Conservation (phyloP, 768 basidiomycete genomes). For the Tulasnella sp. region DNA sequence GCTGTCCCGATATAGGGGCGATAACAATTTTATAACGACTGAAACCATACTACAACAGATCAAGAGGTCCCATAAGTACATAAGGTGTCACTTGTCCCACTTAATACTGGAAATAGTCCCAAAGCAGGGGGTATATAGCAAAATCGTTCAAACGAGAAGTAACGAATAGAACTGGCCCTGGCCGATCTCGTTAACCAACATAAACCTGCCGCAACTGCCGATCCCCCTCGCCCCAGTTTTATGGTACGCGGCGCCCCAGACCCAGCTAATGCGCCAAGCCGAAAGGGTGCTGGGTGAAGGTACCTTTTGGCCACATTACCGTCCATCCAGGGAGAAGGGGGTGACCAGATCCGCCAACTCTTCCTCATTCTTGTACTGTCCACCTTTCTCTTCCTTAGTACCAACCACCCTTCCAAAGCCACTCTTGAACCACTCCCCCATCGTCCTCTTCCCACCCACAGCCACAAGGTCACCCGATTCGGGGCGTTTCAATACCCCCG, state of each 20-base stretch:
- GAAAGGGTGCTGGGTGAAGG: neutral
- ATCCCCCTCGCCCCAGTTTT: neutral
- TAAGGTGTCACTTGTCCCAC: neutral
- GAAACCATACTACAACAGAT: constrained; percentile 4
- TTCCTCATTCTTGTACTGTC: constrained; percentile 19
- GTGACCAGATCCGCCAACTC: constrained; percentile 14
- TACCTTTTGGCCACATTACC: neutral
- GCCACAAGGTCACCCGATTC: neutral
- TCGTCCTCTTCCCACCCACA: constrained; percentile 9
- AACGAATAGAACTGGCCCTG: constrained; percentile 17
- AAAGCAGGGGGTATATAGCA: neutral
- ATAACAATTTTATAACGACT: neutral
- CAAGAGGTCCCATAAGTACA: constrained; percentile 13
- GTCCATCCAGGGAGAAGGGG: constrained; percentile 4
- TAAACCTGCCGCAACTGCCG: neutral
- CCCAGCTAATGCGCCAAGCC: neutral
- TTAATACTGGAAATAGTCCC: neutral
- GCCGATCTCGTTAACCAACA: constrained; percentile 11
- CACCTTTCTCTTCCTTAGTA: constrained; percentile 19
- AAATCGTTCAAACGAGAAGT: neutral
- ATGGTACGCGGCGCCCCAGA: neutral
- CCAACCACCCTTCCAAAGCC: constrained; percentile 9
- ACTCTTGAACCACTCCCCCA: constrained; percentile 10
- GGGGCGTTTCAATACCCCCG: neutral
- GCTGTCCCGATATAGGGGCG: neutral